Percentiles rank a stretch among this genome's conserved stretches.
Conservation (phyloP, 1,284 basidiomycete genomes). For the Ceratobasidium sp. region DNA sequence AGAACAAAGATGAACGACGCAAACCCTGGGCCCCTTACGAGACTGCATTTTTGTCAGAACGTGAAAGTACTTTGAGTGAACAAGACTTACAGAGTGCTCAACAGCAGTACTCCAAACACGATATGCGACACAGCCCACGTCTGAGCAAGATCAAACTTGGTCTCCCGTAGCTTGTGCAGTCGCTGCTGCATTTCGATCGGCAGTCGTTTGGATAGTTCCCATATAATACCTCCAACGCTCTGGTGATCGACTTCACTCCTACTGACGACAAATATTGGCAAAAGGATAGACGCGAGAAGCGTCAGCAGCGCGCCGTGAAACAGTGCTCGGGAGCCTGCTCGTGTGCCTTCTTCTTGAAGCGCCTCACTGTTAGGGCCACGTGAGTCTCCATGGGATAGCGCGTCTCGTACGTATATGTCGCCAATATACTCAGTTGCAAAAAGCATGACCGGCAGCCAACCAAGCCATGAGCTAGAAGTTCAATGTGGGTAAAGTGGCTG, state of each 20-base stretch:
- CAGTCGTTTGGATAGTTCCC: constrained; percentile 42
- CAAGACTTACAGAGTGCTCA: constrained; percentile 73
- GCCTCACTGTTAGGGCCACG: constrained; percentile 42
- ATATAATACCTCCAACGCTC: constrained; percentile 16
- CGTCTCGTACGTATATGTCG: constrained; percentile 76
- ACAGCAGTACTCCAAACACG: constrained; percentile 76
- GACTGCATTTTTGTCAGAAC: constrained; percentile 56
- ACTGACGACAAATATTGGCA: constrained; percentile 74
- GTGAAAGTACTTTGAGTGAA: neutral
- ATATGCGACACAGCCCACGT: constrained; percentile 81
- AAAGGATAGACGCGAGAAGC: constrained; percentile 71
- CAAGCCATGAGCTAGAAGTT: constrained; percentile 64
- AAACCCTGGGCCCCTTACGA: constrained; percentile 68
- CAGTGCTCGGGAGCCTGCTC: constrained; percentile 84
- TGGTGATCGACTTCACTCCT: constrained; percentile 24
- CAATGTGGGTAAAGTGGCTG: constrained; percentile 2
- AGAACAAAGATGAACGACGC: constrained; percentile 73
- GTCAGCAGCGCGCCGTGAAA: constrained; percentile 80
- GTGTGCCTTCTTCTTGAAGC: constrained; percentile 73
- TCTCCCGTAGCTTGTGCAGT: constrained; percentile 48
- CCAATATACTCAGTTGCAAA: constrained; percentile 88
- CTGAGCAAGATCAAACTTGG: constrained; percentile 65
- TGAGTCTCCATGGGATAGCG: constrained; percentile 40
- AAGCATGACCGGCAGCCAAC: constrained; percentile 90
- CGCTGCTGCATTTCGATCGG: constrained; percentile 48